Evolutionary conservation across 345 rosid species (phyloP).

Genomic region (Psidium guajava): DNA sequence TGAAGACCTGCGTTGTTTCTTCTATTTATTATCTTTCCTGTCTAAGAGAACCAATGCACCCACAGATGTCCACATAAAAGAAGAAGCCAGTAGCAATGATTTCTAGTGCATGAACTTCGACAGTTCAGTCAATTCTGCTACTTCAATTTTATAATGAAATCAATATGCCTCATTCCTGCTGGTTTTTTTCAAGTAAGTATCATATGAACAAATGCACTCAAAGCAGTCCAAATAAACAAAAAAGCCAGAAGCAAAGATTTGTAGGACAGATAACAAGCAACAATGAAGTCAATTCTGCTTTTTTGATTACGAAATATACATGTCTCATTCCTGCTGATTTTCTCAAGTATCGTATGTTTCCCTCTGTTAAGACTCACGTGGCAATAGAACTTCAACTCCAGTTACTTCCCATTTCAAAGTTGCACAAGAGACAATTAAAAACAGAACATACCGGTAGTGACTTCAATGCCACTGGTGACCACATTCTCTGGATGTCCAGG

Average conservation of each 20-base stretch:
- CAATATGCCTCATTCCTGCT: background rate
- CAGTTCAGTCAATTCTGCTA: background rate
- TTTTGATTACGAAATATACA: background rate
- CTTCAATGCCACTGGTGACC: conserved; percentile 29
- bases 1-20: background rate
- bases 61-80: background rate
- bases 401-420: background rate
- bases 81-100: background rate
- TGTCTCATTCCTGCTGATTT: background rate
- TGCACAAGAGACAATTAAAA: background rate
- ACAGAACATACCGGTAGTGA: conserved; percentile 15
- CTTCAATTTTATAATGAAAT: background rate
- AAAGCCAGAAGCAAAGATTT: no score
- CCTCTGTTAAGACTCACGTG: background rate
- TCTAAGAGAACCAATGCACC: background rate
- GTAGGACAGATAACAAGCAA: no score
- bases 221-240: no score
- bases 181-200: background rate
- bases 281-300: background rate
- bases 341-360: background rate
- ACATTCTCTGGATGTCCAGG: conserved; percentile 32
- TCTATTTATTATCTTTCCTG: background rate
- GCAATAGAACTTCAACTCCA: background rate
- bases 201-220: no score
- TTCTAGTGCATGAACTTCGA: background rate